phyloP scores from a whole-genome alignment of 75 land plant genomes.

The Cunninghamia lanceolata region DNA sequence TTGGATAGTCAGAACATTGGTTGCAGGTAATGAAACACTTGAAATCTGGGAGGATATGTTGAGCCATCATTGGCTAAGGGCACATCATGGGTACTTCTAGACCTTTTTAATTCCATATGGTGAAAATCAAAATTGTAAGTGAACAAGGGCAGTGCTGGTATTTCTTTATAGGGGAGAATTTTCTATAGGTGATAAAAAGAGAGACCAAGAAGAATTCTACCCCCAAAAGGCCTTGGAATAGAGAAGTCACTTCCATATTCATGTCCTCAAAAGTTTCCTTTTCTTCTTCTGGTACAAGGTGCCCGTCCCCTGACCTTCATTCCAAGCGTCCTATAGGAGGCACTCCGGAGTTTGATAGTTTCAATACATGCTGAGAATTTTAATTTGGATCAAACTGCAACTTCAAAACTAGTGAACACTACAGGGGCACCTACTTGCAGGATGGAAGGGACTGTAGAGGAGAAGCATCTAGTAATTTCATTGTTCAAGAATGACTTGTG shows the following conservation, averaged over 20 bases:
- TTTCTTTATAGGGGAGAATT: neutral
- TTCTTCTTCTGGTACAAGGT: slow-evolving; percentile 6
- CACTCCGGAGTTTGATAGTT: slow-evolving; percentile 2
- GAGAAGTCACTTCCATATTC: slow-evolving; percentile 9
- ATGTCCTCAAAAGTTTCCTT: slow-evolving; percentile 4
- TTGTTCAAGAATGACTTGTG: neutral
- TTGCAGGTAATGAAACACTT: neutral
- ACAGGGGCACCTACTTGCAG: neutral
- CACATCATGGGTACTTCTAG: neutral
- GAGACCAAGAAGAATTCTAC: slow-evolving; percentile 3
- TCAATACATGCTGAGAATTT: slow-evolving; percentile 10
- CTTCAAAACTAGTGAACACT: neutral
- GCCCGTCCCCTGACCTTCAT: neutral
- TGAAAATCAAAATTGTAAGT: neutral
- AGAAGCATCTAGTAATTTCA: neutral
- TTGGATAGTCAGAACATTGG: neutral
- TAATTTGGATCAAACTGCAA: neutral
- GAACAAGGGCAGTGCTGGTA: neutral
- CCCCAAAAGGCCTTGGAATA: neutral
- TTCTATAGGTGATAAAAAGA: neutral
- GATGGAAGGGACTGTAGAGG: neutral
- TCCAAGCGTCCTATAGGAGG: neutral
- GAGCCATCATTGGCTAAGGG: neutral
- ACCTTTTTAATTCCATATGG: no score
- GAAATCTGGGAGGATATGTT: neutral